Evolutionary conservation across 176 grass and related monocot species (phyloP), one percentile per base, ranked within the genome.

Genomic region (Oryza glaberrima): DNA sequence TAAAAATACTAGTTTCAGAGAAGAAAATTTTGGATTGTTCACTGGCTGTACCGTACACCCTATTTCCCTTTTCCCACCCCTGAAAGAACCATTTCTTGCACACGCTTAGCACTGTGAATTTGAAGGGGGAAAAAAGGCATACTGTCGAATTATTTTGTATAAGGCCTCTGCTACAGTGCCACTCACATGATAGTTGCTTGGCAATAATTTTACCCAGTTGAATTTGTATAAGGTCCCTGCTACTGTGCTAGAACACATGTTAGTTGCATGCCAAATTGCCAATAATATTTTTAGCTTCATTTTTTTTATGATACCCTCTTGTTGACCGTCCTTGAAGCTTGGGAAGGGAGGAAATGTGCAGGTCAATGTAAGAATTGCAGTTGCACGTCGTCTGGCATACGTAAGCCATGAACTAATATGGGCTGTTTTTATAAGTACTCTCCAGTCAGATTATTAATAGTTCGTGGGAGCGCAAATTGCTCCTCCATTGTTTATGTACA

Each of bases 261-360:
- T 75, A 67, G 73, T 3, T 66, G 28, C 5, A 19, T 22, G 9
- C 19, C 40, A 41, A 41, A n/a, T 28, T 41, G 40, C 40, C 40
- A 41, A 60, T 70, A 46, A 4, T 58, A 58, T 58, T 7, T 63
- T 11, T 63, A 61, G 15, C 15, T 1, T 60, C 17, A 56, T 17
- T 22, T 12, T 12, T 77, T 67, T 1, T 36, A 4, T 23, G 47
- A 2, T 49, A 25, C 28, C 16, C 4, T 48, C 56, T 3, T 76
- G 60, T 56, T 61, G 28, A 23, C 23, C 40, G 12, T 63, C 51
- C 22, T 63, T 79, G 83, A 85, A 86, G 20, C 28, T 73, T 80
- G 77, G n/a, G 15, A 26, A 11, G 38, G 41, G 20, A 28, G 77
- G 3, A 73, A 73, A 30, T 3, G 2, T 6, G 34, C 10, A 17